A percentile compares a stretch with the other conserved stretches of the same genome.
These are phyloP conservation scores for Talaromyces funiculosus DNA, from an alignment of 2,329 filamentous ascomycete genomes.

Conservation along the genomic window DNA sequence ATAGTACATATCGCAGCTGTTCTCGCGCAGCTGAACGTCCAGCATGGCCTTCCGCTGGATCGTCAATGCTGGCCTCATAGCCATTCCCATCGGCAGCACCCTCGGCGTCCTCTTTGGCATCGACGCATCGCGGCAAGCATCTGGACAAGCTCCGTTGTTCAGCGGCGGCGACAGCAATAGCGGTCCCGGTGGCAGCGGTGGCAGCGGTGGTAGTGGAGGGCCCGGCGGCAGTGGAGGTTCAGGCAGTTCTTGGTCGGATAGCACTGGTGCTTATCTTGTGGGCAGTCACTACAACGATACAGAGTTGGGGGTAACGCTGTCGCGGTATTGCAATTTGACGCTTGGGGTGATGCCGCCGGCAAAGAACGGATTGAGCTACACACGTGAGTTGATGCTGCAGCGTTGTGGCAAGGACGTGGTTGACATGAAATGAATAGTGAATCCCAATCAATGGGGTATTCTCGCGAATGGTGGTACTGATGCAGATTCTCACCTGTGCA, in stretches of 20 bases:
- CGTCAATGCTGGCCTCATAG: constrained; percentile 48
- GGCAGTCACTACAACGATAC: constrained; percentile 30
- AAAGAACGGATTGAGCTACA: constrained; percentile 41
- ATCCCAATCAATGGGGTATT: constrained; percentile 54
- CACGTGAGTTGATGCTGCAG: constrained; percentile 34
- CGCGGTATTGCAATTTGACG: constrained; percentile 40
- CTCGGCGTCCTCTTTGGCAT: constrained; percentile 48
- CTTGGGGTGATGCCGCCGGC: constrained; percentile 44
- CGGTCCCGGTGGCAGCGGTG: constrained; percentile 8
- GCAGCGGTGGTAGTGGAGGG: background rate
- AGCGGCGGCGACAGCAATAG: constrained; percentile 20
- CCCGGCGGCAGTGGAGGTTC: background rate
- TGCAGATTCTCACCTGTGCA: constrained; percentile 42
- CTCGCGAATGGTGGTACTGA: constrained; percentile 15
- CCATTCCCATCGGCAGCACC: constrained; percentile 47
- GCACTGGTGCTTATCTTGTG: constrained; percentile 4
- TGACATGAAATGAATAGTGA: constrained; percentile 37
- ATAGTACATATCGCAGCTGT: background rate
- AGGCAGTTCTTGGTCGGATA: constrained; percentile 6
- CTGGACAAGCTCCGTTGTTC: constrained; percentile 45
- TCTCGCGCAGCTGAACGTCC: background rate
- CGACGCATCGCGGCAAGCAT: constrained; percentile 40
- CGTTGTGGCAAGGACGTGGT: background rate
- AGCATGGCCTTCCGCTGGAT: constrained; percentile 37
- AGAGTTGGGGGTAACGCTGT: constrained; percentile 17